These are phyloP conservation scores for Penicillium manginii DNA, from an alignment of 495 filamentous ascomycete genomes.

Conservation along the genomic window DNA sequence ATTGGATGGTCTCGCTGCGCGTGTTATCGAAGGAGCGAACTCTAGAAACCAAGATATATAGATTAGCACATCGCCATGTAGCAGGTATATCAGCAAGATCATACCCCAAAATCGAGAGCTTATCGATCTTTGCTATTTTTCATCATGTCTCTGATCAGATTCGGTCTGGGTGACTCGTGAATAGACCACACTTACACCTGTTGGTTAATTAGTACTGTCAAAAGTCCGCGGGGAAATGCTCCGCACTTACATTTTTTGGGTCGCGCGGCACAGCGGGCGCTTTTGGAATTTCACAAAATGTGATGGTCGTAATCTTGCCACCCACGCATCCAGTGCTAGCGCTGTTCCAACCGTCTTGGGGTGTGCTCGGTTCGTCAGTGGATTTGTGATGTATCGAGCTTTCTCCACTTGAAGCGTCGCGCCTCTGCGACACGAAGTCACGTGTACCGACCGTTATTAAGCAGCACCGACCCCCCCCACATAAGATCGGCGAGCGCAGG, in stretches of 20 bases:
- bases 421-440: constrained; percentile 38
- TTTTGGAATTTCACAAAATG: neutral
- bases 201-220: constrained; percentile 22
- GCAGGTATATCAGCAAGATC: constrained; percentile 12
- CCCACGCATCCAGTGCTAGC: neutral
- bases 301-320: constrained; percentile 4
- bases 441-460: constrained; percentile 26
- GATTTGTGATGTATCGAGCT: constrained; percentile 27
- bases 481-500: constrained; percentile 23
- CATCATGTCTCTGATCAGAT: constrained; percentile 16
- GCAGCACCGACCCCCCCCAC: constrained; percentile 15
- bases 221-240: constrained; percentile 7
- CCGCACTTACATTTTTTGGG: constrained; percentile 31
- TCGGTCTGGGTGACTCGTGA: neutral
- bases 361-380: constrained; percentile 16
- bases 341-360: neutral
- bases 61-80: constrained; percentile 7
- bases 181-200: constrained; percentile 36
- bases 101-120: constrained; percentile 80
- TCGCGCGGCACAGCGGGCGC: neutral
- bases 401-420: constrained; percentile 25
- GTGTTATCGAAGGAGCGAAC: constrained; percentile 89
- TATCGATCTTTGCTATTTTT: constrained; percentile 74
- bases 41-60: constrained; percentile 41
- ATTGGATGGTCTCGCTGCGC: constrained; percentile 79